Conservation (phyloP, 2,329 filamentous ascomycete species). For the Magnaporthiopsis incrustans region DNA sequence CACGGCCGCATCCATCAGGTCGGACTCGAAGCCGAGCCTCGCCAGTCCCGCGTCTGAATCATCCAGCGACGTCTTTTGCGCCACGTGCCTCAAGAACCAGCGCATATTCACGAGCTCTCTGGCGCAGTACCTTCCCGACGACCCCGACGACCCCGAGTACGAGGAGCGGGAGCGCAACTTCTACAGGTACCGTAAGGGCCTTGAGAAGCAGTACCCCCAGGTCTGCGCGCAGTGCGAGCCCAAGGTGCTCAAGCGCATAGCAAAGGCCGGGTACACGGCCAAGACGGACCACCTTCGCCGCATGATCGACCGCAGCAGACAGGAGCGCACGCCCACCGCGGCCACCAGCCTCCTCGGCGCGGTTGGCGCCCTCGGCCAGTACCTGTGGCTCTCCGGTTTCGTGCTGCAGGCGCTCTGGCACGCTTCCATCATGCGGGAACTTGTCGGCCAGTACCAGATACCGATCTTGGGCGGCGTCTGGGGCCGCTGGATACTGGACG, state of each 20-base stretch:
- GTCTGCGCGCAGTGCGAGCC: constrained; percentile 77
- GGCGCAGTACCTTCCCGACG: constrained; percentile 67
- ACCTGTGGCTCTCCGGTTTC: constrained; percentile 41
- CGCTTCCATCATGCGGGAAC: constrained; percentile 22
- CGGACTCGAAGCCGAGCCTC: not conserved
- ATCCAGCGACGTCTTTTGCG: constrained; percentile 49
- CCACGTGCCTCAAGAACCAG: constrained; percentile 81
- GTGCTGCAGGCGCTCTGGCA: constrained; percentile 45
- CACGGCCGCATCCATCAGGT: constrained; percentile 27
- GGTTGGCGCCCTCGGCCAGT: constrained; percentile 32
- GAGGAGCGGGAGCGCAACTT: constrained; percentile 59
- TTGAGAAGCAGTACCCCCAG: constrained; percentile 82
- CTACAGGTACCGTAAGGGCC: constrained; percentile 58
- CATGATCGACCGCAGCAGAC: constrained; percentile 60
- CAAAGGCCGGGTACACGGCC: constrained; percentile 67
- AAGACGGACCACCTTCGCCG: constrained; percentile 73
- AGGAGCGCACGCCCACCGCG: constrained; percentile 29
- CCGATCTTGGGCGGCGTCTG: not conserved
- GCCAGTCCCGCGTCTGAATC: not conserved
- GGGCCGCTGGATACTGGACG: not conserved
- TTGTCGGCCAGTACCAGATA: constrained; percentile 11
- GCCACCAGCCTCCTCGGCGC: constrained; percentile 23
- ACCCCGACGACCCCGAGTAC: constrained; percentile 60
- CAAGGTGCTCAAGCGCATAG: constrained; percentile 61
- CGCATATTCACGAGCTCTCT: constrained; percentile 68